These are phyloP conservation scores for Apiotrichum gracile DNA, from an alignment of 1,284 basidiomycete species.

Conservation along the genomic window DNA sequence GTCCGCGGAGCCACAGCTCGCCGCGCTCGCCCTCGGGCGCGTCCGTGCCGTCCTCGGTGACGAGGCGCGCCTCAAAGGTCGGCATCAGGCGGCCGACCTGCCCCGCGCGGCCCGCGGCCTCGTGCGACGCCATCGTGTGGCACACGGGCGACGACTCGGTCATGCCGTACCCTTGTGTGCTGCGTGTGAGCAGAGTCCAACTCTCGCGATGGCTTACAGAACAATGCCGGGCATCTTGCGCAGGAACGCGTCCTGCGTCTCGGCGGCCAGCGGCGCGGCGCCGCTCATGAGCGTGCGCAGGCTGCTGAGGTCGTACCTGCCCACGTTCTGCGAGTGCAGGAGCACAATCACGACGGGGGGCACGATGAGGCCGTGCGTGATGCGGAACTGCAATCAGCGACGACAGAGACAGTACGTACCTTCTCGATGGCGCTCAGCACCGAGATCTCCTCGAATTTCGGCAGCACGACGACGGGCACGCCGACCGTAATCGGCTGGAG, in stretches of 20 bases:
- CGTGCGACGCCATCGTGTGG: conserved; percentile 20
- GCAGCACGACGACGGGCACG: conserved; percentile 60
- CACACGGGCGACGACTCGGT: conserved; percentile 46
- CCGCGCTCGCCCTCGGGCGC: conserved; percentile 64
- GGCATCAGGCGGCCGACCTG: conserved; percentile 68
- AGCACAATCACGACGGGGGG: conserved; percentile 71
- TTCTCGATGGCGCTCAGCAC: conserved; percentile 65
- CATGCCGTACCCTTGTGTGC: conserved; percentile 43
- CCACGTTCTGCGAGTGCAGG: conserved; percentile 52
- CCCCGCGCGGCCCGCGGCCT: conserved; percentile 51
- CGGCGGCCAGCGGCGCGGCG: conserved; percentile 67
- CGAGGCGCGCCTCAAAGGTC: conserved; percentile 68
- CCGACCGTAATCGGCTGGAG: conserved; percentile 58
- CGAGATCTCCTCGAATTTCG: conserved; percentile 53
- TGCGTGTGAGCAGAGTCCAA: conserved; percentile 12
- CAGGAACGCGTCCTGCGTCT: conserved; percentile 27
- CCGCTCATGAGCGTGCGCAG: conserved; percentile 63
- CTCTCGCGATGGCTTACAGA: too few relatives aligned
- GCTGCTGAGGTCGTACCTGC: conserved; percentile 62
- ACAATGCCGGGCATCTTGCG: conserved; percentile 15
- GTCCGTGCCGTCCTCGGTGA: conserved; percentile 46
- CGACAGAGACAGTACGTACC: not conserved
- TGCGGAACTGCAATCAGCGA: conserved; percentile 52
- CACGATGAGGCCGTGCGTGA: conserved; percentile 63
- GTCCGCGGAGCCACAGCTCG: conserved; percentile 73